Conservation (phyloP, 2,329 filamentous ascomycete species). For the Fusarium newnesense region DNA sequence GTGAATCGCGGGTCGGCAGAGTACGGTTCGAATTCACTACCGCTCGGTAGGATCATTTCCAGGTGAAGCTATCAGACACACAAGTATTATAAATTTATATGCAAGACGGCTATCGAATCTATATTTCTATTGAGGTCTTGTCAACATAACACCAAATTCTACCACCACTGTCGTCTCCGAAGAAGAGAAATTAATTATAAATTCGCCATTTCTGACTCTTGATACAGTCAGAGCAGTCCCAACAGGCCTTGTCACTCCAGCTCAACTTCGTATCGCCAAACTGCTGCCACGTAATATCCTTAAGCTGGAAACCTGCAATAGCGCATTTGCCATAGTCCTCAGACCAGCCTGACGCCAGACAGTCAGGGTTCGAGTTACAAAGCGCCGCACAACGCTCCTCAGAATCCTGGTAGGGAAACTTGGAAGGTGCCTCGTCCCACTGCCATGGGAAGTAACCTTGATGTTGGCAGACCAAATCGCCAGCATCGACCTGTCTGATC, state of each 20-base stretch:
- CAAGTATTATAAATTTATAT: too few relatives aligned
- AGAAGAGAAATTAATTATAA: too few relatives aligned
- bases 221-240: slow-evolving; percentile 9
- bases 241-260: slow-evolving; percentile 17
- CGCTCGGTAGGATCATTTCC: too few relatives aligned
- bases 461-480: slow-evolving; percentile 4
- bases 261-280: neutral
- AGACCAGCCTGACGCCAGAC: neutral
- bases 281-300: neutral
- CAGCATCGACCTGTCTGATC: too few relatives aligned
- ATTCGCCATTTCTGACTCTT: slow-evolving; percentile 12
- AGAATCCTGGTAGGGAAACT: slow-evolving; percentile 5
- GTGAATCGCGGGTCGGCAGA: too few relatives aligned
- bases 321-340: neutral
- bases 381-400: slow-evolving; percentile 8
- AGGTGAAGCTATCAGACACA: too few relatives aligned
- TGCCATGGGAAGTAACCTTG: slow-evolving; percentile 3
- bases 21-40: too few relatives aligned
- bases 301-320: neutral
- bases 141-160: too few relatives aligned
- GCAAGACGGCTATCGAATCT: too few relatives aligned
- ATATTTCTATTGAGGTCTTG: too few relatives aligned
- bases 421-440: neutral
- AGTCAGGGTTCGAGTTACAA: slow-evolving; percentile 12
- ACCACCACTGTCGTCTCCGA: too few relatives aligned